Percentiles rank a stretch among this genome's conserved stretches.
Evolutionary conservation across 148 eudicot genomes (phyloP).

Genomic region (Nepenthes mirabilis): DNA sequence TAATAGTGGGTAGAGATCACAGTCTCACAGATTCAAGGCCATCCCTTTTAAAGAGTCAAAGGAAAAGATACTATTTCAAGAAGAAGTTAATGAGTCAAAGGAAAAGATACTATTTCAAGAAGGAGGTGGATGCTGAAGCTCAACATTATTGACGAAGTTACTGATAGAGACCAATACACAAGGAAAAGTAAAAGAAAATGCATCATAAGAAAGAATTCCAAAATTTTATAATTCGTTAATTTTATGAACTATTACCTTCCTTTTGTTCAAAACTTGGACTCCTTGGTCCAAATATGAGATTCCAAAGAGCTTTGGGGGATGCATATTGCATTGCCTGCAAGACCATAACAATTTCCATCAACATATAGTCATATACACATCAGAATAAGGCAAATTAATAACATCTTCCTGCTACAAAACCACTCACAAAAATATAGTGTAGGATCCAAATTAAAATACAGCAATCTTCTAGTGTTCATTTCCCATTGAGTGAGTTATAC

Average conservation of each 20-base stretch:
- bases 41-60: no score
- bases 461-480: not conserved
- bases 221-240: no score
- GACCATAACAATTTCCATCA: constrained; percentile 32
- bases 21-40: no score
- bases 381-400: constrained; percentile 6
- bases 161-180: no score
- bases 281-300: constrained; percentile 51
- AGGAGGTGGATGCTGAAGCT: no score
- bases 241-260: constrained; percentile 35
- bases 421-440: not conserved
- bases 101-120: no score
- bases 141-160: no score
- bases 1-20: no score
- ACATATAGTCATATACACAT: constrained; percentile 16
- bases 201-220: no score
- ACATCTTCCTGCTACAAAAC: not conserved
- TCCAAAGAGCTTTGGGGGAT: constrained; percentile 97
- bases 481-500: constrained; percentile 23
- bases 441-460: not conserved
- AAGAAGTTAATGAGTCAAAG: no score
- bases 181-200: no score
- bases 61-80: no score
- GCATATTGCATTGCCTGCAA: constrained; percentile 98
- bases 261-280: constrained; percentile 40